Conservation (phyloP, 208 protist species). For the Acanthamoeba sp. region DNA sequence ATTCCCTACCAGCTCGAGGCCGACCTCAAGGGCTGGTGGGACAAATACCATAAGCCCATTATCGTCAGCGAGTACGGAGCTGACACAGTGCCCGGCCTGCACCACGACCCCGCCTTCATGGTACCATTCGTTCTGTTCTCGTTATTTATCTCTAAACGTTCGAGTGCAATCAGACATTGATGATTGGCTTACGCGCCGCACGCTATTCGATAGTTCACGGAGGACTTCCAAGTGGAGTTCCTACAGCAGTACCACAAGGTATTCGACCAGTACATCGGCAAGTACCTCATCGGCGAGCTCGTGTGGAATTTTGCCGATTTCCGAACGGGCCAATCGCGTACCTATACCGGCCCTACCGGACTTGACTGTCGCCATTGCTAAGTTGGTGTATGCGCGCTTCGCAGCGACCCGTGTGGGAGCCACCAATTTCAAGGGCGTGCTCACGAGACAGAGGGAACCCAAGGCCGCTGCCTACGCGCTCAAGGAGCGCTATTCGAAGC, state of each 20-base stretch:
- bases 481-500: slow-evolving; percentile 9
- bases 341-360: too few relatives aligned
- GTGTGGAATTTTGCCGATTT: slow-evolving; percentile 49
- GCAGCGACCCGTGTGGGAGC: slow-evolving; percentile 10
- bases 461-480: slow-evolving; percentile 24
- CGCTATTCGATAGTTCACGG: not conserved
- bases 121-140: not conserved
- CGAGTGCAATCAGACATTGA: too few relatives aligned
- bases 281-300: slow-evolving; percentile 50
- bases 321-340: slow-evolving; percentile 13
- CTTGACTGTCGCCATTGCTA: too few relatives aligned
- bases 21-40: slow-evolving; percentile 11
- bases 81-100: slow-evolving; percentile 18
- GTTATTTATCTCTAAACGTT: too few relatives aligned
- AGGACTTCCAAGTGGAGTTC: slow-evolving; percentile 34
- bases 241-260: slow-evolving; percentile 27
- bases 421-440: slow-evolving; percentile 3
- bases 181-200: not conserved
- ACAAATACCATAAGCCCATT: slow-evolving; percentile 19
- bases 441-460: not conserved
- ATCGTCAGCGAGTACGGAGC: slow-evolving; percentile 36
- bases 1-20: slow-evolving; percentile 13
- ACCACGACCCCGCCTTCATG: slow-evolving; percentile 42
- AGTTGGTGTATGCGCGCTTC: not conserved
- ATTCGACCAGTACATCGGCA: slow-evolving; percentile 35